phyloP scores from a whole-genome alignment of 176 grass and related monocot species.

The Otatea glauca region DNA sequence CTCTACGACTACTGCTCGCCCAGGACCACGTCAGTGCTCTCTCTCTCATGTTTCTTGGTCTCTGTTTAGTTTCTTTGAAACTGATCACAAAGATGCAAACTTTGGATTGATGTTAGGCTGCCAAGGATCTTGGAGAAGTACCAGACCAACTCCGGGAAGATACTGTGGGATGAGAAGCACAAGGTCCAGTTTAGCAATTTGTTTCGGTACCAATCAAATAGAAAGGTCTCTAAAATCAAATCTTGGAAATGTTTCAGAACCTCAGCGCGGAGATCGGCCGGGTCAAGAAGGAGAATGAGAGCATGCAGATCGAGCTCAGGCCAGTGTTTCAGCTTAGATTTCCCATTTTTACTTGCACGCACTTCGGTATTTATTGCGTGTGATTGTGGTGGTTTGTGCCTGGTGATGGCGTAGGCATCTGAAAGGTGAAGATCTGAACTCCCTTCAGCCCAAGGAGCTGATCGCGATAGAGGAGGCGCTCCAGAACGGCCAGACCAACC shows the following conservation, averaged over 20 bases:
- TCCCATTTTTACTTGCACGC: not conserved
- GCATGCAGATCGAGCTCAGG: slow-evolving; percentile 99
- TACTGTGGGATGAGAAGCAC: slow-evolving; percentile 93
- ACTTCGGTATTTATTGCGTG: not conserved
- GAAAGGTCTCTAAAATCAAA: not conserved
- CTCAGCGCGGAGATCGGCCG: slow-evolving; percentile 84
- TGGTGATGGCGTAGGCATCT: slow-evolving; percentile 60
- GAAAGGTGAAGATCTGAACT: slow-evolving; percentile 92
- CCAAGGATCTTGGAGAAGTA: slow-evolving; percentile 90
- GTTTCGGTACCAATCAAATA: not conserved
- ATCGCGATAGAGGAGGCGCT: slow-evolving; percentile 86
- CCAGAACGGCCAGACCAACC: slow-evolving; percentile 62
- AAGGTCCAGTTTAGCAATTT: slow-evolving; percentile 48
- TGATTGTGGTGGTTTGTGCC: not conserved
- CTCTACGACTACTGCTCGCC: slow-evolving; percentile 86
- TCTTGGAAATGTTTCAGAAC: slow-evolving; percentile 55
- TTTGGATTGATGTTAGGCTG: slow-evolving; percentile 53
- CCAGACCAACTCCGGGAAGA: slow-evolving; percentile 93
- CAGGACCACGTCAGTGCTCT: slow-evolving; percentile 45
- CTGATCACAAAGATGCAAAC: not conserved
- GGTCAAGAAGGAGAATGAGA: slow-evolving; percentile 96
- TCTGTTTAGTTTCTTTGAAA: not conserved
- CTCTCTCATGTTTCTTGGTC: not conserved
- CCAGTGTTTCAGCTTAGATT: slow-evolving; percentile 36
- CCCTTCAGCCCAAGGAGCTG: slow-evolving; percentile 81